Base-by-base conservation (phyloP, 495 filamentous ascomycete genomes). In the Aspergillus saccharolyticus region DNA sequence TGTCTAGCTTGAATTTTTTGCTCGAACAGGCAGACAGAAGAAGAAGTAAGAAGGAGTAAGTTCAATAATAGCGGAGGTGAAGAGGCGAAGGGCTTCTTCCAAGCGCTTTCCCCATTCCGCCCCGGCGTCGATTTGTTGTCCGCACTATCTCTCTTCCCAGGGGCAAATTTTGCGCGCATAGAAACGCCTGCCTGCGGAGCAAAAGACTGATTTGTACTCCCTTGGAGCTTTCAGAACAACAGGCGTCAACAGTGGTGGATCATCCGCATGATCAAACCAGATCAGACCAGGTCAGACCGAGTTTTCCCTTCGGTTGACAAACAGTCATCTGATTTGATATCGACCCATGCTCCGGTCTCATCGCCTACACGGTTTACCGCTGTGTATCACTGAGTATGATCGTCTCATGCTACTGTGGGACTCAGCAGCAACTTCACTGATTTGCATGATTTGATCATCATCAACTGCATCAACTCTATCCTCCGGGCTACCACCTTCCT, bases 191-290 rank as follows among this genome's bases (percentile, higher is more conserved):
- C n/a, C 30, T 50, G 47, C 47, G 4, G 47, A 17, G 6, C 47
- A 16, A 22, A n/a, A n/a, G 46, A 49, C 33, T 39, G 33, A 39
- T 39, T 39, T 39, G 33, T 39, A 39, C 12, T 15, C n/a, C n/a
- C 12, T 15, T 39, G 7, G 12, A 12, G 2, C 33, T 15, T 12
- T 39, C 33, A 39, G 9, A 39, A 15, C 33, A 5, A 12, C 25
- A 30, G n/a, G n/a, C n/a, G n/a, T n/a, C n/a, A 30, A 30, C 33
- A 39, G 12, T 39, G 33, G 46, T 15, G 46, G 21, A n/a, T 49
- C 46, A 24, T 30, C 46, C 47, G 47, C 47, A 30, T 50, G 47
- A 50, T 50, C 47, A 50, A 50, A 28, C 24, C 33, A 39, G 33
- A 39, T 39, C 33, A 5, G 33, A 39, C 33, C 33, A 39, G 33